Evolutionary conservation across 768 basidiomycete genomes (phyloP).

Genomic region (Inosperma sp.): DNA sequence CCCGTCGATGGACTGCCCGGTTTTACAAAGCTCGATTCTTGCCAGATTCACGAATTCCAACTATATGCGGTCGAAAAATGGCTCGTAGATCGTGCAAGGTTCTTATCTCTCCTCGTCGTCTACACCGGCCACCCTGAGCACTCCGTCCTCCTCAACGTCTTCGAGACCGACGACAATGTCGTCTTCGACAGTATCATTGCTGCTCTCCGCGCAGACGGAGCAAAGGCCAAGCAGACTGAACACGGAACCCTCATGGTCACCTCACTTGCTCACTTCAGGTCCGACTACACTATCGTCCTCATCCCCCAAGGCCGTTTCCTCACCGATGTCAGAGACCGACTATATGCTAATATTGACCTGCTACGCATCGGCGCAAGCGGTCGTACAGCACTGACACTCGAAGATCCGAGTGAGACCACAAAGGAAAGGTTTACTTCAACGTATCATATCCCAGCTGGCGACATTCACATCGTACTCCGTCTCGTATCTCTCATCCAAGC

Average conservation of each 20-base stretch:
- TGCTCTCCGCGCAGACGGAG: constrained; percentile 61
- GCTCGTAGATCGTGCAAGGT: constrained; percentile 64
- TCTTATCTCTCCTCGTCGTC: constrained; percentile 60
- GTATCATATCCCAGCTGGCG: constrained; percentile 48
- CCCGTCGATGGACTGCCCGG: constrained; percentile 16
- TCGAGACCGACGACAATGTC: constrained; percentile 32
- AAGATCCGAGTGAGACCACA: constrained; percentile 76
- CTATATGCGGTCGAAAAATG: constrained; percentile 87
- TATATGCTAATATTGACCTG: constrained; percentile 79
- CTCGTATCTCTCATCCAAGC: constrained; percentile 73
- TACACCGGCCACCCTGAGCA: constrained; percentile 73
- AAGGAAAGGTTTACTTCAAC: constrained; percentile 74
- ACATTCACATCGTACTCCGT: constrained; percentile 57
- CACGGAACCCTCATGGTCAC: constrained; percentile 74
- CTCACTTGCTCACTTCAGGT: constrained; percentile 82
- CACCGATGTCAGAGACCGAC: constrained; percentile 49
- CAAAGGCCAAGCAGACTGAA: constrained; percentile 69
- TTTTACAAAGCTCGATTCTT: background rate
- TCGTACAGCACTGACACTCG: constrained; percentile 69
- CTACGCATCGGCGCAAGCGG: constrained; percentile 82
- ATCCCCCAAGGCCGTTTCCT: constrained; percentile 69
- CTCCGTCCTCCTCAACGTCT: constrained; percentile 43
- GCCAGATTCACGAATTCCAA: constrained; percentile 63
- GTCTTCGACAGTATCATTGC: constrained; percentile 47
- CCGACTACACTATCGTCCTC: constrained; percentile 80